Evolutionary conservation across 495 filamentous ascomycete genomes (phyloP).

Genomic region (Neurospora terricola): DNA sequence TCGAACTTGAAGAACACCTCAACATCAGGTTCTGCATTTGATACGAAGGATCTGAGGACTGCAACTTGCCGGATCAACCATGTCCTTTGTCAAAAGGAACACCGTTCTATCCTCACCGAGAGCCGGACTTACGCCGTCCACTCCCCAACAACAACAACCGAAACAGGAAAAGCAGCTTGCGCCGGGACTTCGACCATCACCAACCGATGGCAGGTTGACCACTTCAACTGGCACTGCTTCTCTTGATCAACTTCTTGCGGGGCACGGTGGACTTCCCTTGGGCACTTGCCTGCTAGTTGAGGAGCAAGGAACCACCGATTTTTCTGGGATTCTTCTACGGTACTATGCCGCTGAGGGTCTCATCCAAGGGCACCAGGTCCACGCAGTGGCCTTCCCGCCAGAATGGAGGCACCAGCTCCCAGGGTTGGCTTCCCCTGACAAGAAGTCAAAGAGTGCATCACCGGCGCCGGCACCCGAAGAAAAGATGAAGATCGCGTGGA

Average conservation of each 20-base stretch:
- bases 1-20: background rate
- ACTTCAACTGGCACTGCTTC: constrained; percentile 85
- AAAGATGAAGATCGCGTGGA: constrained; percentile 98
- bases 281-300: constrained; percentile 76
- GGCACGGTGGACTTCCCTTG: constrained; percentile 78
- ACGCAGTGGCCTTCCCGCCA: constrained; percentile 70
- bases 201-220: constrained; percentile 75
- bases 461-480: constrained; percentile 38
- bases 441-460: constrained; percentile 31
- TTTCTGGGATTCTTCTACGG: constrained; percentile 69
- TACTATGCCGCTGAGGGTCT: constrained; percentile 93
- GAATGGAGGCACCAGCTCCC: constrained; percentile 78
- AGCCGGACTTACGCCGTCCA: constrained; percentile 4
- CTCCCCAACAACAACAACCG: background rate
- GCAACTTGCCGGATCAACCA: constrained; percentile 21
- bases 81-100: constrained; percentile 90
- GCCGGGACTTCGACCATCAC: constrained; percentile 76
- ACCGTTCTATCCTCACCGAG: constrained; percentile 48
- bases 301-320: constrained; percentile 92
- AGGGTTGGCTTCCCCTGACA: constrained; percentile 47
- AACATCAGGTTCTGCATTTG: background rate
- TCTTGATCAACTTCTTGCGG: constrained; percentile 75
- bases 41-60: background rate
- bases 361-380: constrained; percentile 81
- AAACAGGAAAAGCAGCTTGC: constrained; percentile 25